These are phyloP conservation scores for Macrotyloma uniflorum DNA, from an alignment of 306 rosid genomes.

Conservation along the genomic window DNA sequence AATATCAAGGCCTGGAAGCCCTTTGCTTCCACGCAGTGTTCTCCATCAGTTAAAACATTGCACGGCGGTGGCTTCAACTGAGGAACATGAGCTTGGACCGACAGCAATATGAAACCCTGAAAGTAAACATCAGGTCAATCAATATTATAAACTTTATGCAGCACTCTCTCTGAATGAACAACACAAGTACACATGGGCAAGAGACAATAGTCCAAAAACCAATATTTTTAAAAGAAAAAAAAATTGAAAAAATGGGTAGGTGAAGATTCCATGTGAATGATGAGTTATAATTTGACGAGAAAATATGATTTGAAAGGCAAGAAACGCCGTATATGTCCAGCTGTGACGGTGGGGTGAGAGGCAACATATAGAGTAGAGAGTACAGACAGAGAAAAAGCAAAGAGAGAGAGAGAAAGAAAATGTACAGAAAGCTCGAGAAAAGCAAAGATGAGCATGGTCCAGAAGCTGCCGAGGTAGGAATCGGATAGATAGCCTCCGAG, in stretches of 20 bases:
- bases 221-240: background rate
- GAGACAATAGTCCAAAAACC: background rate
- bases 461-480: conserved; percentile 92
- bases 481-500: conserved; percentile 91
- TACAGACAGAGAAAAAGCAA: conserved; percentile 1
- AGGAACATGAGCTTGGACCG: conserved; percentile 95
- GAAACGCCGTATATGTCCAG: background rate
- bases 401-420: background rate
- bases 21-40: conserved; percentile 70
- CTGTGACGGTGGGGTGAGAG: background rate
- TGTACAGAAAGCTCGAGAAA: conserved; percentile 87
- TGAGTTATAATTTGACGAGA: background rate
- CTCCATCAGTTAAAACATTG: conserved; percentile 40
- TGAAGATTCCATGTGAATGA: conserved; percentile 11
- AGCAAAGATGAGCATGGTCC: conserved; percentile 95
- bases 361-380: background rate
- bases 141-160: too few species aligned
- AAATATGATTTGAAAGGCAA: background rate
- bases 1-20: conserved; percentile 77
- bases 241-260: background rate
- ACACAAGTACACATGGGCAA: background rate
- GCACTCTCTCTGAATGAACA: background rate
- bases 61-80: conserved; percentile 84
- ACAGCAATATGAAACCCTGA: conserved; percentile 86
- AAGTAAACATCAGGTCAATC: background rate